Evolutionary conservation across 768 basidiomycete species (phyloP).

Genomic region (Phylloporus sp.): DNA sequence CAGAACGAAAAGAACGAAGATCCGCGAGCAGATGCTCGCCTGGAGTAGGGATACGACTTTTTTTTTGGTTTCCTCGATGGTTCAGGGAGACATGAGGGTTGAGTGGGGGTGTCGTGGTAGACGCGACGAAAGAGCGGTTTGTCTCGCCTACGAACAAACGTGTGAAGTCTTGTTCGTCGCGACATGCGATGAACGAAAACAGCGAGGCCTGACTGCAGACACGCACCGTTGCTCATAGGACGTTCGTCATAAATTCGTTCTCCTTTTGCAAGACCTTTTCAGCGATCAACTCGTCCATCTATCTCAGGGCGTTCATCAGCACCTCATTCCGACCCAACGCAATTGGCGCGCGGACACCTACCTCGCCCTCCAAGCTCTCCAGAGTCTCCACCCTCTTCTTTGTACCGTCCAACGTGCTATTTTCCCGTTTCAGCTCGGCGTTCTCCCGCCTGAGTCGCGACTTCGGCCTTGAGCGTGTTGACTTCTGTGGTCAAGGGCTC

Average conservation of each 20-base stretch:
- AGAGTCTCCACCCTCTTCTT: constrained; percentile 78
- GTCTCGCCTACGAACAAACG: constrained; percentile 37
- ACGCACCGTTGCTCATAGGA: constrained; percentile 86
- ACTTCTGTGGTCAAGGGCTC: constrained; percentile 78
- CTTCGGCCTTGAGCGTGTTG: constrained; percentile 65
- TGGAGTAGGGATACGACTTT: constrained; percentile 12
- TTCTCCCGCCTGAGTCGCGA: constrained; percentile 81
- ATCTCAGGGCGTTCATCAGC: constrained; percentile 1
- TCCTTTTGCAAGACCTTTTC: constrained; percentile 91
- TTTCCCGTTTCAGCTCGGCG: constrained; percentile 69
- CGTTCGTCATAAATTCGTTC: constrained; percentile 97
- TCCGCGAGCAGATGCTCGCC: constrained; percentile 5
- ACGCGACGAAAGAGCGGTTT: neutral
- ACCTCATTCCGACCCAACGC: neutral
- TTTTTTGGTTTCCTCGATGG: neutral
- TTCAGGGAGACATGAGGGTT: constrained; percentile 16
- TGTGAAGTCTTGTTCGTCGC: constrained; percentile 87
- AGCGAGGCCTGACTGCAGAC: too few species aligned
- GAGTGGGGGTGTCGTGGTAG: neutral
- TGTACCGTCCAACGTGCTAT: constrained; percentile 55
- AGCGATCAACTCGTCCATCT: constrained; percentile 94
- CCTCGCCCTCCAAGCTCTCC: constrained; percentile 84
- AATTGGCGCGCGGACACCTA: constrained; percentile 24
- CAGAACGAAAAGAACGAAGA: constrained; percentile 22
- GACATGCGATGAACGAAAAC: neutral